Evolutionary conservation across 257 asterid species (phyloP).

Genomic region (Solanum bukasovii): DNA sequence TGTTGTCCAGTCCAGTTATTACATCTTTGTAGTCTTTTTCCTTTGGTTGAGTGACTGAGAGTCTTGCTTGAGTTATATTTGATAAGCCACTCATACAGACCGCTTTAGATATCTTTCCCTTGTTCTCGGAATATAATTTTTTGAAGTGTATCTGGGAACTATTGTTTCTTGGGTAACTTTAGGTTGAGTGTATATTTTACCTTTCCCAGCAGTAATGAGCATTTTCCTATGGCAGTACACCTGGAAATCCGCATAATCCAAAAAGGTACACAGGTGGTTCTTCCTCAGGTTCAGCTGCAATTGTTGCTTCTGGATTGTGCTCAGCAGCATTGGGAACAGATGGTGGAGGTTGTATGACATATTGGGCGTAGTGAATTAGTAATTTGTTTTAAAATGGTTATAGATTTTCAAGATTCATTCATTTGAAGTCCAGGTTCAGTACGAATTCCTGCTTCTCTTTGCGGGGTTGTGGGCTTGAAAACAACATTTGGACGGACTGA

Average conservation of each 20-base stretch:
- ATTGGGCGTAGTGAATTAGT: slow-evolving; percentile 7
- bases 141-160: background rate
- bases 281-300: slow-evolving; percentile 96
- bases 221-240: slow-evolving; percentile 44
- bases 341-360: slow-evolving; percentile 84
- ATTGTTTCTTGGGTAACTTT: background rate
- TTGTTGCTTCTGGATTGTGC: slow-evolving; percentile 93
- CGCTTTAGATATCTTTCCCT: background rate
- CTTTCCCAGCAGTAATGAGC: background rate
- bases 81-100: background rate
- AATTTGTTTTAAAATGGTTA: background rate
- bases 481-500: slow-evolving; percentile 81
- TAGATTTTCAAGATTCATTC: background rate
- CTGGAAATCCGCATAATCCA: slow-evolving; percentile 96
- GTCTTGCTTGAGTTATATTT: background rate
- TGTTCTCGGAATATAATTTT: background rate
- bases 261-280: slow-evolving; percentile 98
- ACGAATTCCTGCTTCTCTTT: slow-evolving; percentile 92
- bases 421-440: slow-evolving; percentile 59
- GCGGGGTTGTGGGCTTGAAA: slow-evolving; percentile 94
- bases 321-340: slow-evolving; percentile 98
- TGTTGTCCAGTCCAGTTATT: background rate
- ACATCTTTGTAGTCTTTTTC: background rate
- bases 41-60: background rate
- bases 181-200: background rate